These are phyloP conservation scores for Podospora bellae-mahoneyi DNA, from an alignment of 495 filamentous ascomycete species.

Conservation along the genomic window DNA sequence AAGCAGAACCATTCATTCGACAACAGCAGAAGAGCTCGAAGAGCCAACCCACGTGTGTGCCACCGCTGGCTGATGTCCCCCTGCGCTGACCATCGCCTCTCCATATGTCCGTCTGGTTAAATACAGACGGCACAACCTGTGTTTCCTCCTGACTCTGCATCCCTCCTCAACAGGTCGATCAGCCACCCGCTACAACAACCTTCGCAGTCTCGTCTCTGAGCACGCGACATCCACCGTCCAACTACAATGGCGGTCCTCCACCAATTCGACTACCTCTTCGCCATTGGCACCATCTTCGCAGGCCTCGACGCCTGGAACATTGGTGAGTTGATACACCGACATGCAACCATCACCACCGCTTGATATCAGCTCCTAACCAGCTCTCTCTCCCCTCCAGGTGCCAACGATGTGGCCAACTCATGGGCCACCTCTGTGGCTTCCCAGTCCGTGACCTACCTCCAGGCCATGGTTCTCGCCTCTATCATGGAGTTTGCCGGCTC, in stretches of 20 bases:
- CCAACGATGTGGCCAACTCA: constrained; percentile 75
- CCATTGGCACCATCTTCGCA: constrained; percentile 73
- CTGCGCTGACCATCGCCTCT: background rate
- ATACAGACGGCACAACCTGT: constrained; percentile 1
- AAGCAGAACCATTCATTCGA: background rate
- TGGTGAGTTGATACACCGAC: constrained; percentile 29
- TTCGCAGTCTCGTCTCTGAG: constrained; percentile 12
- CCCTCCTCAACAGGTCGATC: constrained; percentile 12
- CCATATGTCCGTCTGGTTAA: background rate
- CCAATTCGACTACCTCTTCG: constrained; percentile 68
- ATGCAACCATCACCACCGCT: constrained; percentile 1
- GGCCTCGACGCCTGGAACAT: constrained; percentile 71
- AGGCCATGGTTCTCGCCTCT: constrained; percentile 65
- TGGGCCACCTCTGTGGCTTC: constrained; percentile 70
- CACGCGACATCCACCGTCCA: constrained; percentile 11
- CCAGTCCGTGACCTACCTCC: constrained; percentile 60
- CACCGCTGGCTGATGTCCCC: constrained; percentile 4
- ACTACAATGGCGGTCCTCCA: constrained; percentile 39
- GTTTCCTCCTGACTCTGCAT: constrained; percentile 1
- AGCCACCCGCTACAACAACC: background rate
- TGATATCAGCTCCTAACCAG: background rate
- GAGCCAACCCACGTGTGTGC: constrained; percentile 10
- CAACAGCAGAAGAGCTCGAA: background rate
- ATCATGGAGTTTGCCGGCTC: constrained; percentile 67
- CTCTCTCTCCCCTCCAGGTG: constrained; percentile 27